Conservation (phyloP, 345 rosid genomes). For the Arabis alpina region DNA sequence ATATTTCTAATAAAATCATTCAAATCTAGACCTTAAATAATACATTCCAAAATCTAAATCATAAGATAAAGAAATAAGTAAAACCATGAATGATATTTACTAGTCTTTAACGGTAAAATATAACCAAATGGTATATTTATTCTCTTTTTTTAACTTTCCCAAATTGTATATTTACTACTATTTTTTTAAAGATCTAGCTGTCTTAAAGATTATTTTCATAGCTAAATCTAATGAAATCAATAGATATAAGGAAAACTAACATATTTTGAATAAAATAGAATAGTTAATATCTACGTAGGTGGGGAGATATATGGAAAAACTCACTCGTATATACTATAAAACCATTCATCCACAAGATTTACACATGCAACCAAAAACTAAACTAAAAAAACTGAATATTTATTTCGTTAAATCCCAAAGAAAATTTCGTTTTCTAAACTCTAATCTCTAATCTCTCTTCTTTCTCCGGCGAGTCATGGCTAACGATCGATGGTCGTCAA, state of each 20-base stretch:
- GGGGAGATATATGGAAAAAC: constrained; percentile 8
- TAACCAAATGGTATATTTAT: no score
- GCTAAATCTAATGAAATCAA: not conserved
- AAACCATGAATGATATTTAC: no score
- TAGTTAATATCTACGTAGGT: not conserved
- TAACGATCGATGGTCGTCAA: constrained; percentile 34
- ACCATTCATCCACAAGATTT: constrained; percentile 15
- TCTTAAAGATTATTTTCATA: no score
- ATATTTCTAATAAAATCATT: no score
- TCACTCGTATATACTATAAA: constrained; percentile 8
- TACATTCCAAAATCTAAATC: no score
- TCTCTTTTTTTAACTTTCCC: no score
- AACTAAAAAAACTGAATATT: not conserved
- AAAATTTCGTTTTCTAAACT: not conserved
- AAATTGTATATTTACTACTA: no score
- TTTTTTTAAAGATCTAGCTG: no score
- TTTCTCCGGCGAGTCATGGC: constrained; percentile 39
- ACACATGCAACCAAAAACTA: constrained; percentile 14
- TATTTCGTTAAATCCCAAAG: not conserved
- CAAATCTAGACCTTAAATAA: no score
- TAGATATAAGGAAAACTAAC: not conserved
- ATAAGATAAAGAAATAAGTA: no score
- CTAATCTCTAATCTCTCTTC: not conserved
- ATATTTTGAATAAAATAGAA: constrained; percentile 1
- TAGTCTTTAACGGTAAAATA: no score